Evolutionary conservation across 2,329 filamentous ascomycete species (phyloP).

Genomic region (Pezicula rhizophila): DNA sequence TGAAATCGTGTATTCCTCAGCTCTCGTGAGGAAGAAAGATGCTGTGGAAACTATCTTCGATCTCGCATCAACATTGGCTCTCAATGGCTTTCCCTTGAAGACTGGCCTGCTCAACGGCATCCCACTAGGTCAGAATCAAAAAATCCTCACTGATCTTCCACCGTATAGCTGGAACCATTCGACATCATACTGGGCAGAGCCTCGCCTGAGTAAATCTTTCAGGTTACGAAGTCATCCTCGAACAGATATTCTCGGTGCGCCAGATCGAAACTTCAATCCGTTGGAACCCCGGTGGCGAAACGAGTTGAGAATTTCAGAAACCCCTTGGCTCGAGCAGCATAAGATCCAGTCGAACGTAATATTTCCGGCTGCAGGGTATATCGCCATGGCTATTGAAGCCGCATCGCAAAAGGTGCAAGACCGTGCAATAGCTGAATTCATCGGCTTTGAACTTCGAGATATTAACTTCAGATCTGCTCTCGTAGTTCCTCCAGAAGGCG

Average conservation of each 20-base stretch:
- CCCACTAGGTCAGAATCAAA: too few relatives aligned
- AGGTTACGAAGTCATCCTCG: slow-evolving; percentile 38
- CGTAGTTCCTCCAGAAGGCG: slow-evolving; percentile 38
- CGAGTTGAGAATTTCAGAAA: slow-evolving; percentile 17
- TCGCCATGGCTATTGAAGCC: slow-evolving; percentile 25
- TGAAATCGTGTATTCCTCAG: too few relatives aligned
- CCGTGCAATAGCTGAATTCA: background rate
- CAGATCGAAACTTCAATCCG: slow-evolving; percentile 8
- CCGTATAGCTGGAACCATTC: slow-evolving; percentile 48
- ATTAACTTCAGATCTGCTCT: slow-evolving; percentile 44
- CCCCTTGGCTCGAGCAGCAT: slow-evolving; percentile 25
- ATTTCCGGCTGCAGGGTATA: slow-evolving; percentile 23
- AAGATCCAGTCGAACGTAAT: slow-evolving; percentile 11
- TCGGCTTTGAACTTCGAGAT: slow-evolving; percentile 39
- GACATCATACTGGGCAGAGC: slow-evolving; percentile 47
- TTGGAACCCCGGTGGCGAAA: slow-evolving; percentile 25
- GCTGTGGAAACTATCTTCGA: too few relatives aligned
- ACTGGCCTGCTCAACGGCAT: too few relatives aligned
- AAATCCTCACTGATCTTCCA: too few relatives aligned
- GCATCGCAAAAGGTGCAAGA: background rate
- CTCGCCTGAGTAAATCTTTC: slow-evolving; percentile 36
- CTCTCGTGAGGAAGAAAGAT: too few relatives aligned
- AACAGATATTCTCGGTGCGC: slow-evolving; percentile 43
- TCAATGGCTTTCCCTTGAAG: too few relatives aligned
- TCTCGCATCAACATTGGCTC: too few relatives aligned